Conservation (phyloP, 192 early-diverging fungal genomes). For the Pecoramyces ruminantium region DNA sequence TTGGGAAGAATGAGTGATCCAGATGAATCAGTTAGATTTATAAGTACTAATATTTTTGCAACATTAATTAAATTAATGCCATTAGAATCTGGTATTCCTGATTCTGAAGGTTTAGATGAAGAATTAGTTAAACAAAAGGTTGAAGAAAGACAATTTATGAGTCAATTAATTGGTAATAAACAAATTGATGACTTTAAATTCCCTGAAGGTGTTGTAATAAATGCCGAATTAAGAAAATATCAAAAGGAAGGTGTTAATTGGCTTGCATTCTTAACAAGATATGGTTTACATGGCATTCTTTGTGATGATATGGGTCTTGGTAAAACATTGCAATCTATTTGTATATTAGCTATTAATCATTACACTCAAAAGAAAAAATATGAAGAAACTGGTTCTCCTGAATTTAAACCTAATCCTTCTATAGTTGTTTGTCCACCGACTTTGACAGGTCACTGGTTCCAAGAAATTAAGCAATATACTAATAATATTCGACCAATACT, state of each 20-base stretch:
- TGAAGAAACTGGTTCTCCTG: conserved; percentile 28
- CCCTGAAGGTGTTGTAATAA: conserved; percentile 64
- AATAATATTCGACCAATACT: conserved; percentile 57
- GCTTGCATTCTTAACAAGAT: conserved; percentile 94
- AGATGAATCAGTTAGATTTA: conserved; percentile 71
- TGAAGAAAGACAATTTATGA: conserved; percentile 80
- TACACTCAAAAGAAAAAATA: conserved; percentile 42
- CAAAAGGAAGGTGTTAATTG: conserved; percentile 98
- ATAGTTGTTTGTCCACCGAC: conserved; percentile 93
- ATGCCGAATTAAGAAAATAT: conserved; percentile 81
- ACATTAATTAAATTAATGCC: conserved; percentile 87
- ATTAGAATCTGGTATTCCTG: conserved; percentile 79
- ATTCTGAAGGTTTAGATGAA: conserved; percentile 68
- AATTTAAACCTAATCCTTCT: conserved; percentile 55
- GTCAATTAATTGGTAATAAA: conserved; percentile 77
- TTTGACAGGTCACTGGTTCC: conserved; percentile 85
- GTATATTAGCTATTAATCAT: conserved; percentile 82
- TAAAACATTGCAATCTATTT: conserved; percentile 92
- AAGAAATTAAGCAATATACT: conserved; percentile 74
- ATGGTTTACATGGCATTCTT: conserved; percentile 89
- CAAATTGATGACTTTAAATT: conserved; percentile 71
- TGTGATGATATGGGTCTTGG: conserved; percentile 99
- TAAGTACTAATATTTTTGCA: conserved; percentile 87
- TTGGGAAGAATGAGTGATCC: conserved; percentile 94
- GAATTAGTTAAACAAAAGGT: conserved; percentile 63